Conservation (phyloP, 2,329 filamentous ascomycete species). For the Calonectria hongkongensis region DNA sequence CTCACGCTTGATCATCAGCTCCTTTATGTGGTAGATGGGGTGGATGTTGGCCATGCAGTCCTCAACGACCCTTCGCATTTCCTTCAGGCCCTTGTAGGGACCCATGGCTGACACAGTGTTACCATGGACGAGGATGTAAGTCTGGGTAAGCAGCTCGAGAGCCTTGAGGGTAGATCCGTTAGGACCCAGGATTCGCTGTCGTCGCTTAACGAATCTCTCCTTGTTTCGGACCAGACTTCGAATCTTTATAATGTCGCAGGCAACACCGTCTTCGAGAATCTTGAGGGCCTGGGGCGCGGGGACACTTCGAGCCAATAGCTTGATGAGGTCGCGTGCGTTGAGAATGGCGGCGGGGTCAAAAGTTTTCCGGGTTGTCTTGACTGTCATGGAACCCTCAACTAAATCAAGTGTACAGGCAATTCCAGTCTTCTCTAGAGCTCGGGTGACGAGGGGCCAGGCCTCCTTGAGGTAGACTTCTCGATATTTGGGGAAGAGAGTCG, state of each 20-base stretch:
- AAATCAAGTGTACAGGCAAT: slow-evolving; percentile 95
- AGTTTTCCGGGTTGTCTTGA: slow-evolving; percentile 94
- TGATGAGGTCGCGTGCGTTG: slow-evolving; percentile 95
- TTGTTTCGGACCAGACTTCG: slow-evolving; percentile 93
- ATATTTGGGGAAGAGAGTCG: slow-evolving; percentile 94
- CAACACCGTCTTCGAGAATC: slow-evolving; percentile 93
- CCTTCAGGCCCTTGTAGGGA: slow-evolving; percentile 93
- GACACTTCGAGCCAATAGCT: slow-evolving; percentile 91
- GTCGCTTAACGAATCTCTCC: slow-evolving; percentile 94
- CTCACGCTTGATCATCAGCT: slow-evolving; percentile 95
- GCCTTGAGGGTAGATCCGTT: slow-evolving; percentile 95
- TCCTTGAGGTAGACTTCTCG: slow-evolving; percentile 95
- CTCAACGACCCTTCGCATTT: slow-evolving; percentile 90
- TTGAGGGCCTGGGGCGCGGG: slow-evolving; percentile 95
- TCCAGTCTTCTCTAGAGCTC: slow-evolving; percentile 88
- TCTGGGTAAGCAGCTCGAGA: slow-evolving; percentile 91
- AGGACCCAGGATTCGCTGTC: slow-evolving; percentile 93
- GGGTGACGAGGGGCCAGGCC: slow-evolving; percentile 93
- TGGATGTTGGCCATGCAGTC: slow-evolving; percentile 99
- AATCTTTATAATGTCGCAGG: slow-evolving; percentile 97
- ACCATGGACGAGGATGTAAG: slow-evolving; percentile 96
- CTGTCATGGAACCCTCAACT: slow-evolving; percentile 96
- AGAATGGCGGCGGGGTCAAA: slow-evolving; percentile 94
- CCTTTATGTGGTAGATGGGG: slow-evolving; percentile 87
- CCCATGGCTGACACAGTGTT: slow-evolving; percentile 97